Base-by-base conservation (phyloP, 2,329 filamentous ascomycete species). In the Thielaviopsis populi region DNA sequence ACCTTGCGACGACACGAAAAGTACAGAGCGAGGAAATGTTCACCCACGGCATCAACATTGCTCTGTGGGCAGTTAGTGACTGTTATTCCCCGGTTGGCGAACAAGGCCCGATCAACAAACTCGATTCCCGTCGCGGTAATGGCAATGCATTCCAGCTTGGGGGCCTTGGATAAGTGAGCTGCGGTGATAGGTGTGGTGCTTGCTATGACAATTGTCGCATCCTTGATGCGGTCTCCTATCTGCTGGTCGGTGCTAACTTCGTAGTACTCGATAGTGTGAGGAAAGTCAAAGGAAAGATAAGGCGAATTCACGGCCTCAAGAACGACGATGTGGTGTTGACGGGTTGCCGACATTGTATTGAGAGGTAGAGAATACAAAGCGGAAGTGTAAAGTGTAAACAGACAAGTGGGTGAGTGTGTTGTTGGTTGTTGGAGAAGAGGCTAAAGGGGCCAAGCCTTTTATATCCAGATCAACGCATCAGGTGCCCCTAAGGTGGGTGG, bases 101-200 rank as follows among this genome's bases (percentile, higher is more conserved):
- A 65, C 11, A 65, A 24, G 11, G 37, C 7, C 11, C 64, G 64
- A 37, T 65, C 64, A 7, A 65, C 40, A 50, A 59, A 63, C 22
- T 65, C 64, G 27, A 65, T 63, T 15, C 64, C 64, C 1, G 64
- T 65, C 19, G 64, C 64, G 3, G 64, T 63, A 37, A 65, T 63
- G 30, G 56, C 30, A 46, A 65, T 61, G 40, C 50, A 54, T 33
- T 59, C 41, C 1, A 65, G 59, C 17, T 60, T 48, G 22, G 56
- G 61, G 13, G 64, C 64, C 11, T 33, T 22, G 17, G 22, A 54
- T 2, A 65, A 22, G 24, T 62, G 50, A 17, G 56, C 22, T 4
- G 64, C 59, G 8, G 61, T 59, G 17, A 65, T 59, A 2, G 64
- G 54, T 4, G 61, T 65, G 43, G 64, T 65, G 43, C 61, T 63